phyloP scores from a whole-genome alignment of 441 rosid genomes.

The Metrosideros polymorpha region DNA sequence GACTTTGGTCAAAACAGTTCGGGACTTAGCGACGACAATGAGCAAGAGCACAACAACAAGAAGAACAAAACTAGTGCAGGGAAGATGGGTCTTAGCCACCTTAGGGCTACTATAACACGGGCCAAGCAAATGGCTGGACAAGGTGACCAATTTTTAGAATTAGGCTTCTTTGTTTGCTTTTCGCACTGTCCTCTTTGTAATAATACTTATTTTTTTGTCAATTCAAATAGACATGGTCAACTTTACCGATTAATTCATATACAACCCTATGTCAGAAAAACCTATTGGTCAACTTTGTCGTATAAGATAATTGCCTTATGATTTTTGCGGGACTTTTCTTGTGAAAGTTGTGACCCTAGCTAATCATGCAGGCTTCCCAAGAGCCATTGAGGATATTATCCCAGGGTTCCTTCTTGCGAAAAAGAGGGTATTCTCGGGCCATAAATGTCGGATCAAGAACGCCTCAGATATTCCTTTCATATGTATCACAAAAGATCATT shows the following conservation, averaged over 20 bases:
- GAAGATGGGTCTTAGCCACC: not conserved
- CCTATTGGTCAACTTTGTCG: not conserved
- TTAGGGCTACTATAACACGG: not conserved
- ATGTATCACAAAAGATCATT: not conserved
- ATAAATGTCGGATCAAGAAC: not conserved
- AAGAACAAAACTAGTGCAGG: not conserved
- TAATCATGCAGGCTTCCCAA: not conserved
- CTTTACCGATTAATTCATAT: not conserved
- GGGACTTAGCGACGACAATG: too few species aligned
- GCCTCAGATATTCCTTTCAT: not conserved
- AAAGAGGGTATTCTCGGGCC: not conserved
- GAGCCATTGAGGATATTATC: not conserved
- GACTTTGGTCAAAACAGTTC: too few species aligned
- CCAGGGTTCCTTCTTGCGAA: not conserved
- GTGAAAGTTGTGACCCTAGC: not conserved
- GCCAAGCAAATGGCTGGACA: not conserved
- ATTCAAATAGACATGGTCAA: not conserved
- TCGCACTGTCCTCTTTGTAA: not conserved
- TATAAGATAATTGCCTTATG: not conserved
- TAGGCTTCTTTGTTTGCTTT: not conserved
- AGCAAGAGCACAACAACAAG: not conserved
- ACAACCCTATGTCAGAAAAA: not conserved
- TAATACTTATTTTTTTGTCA: not conserved
- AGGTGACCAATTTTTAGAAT: not conserved
- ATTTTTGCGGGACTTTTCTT: not conserved